phyloP scores from a whole-genome alignment of 805 yeast species.

The Jamesozyma piceae region DNA sequence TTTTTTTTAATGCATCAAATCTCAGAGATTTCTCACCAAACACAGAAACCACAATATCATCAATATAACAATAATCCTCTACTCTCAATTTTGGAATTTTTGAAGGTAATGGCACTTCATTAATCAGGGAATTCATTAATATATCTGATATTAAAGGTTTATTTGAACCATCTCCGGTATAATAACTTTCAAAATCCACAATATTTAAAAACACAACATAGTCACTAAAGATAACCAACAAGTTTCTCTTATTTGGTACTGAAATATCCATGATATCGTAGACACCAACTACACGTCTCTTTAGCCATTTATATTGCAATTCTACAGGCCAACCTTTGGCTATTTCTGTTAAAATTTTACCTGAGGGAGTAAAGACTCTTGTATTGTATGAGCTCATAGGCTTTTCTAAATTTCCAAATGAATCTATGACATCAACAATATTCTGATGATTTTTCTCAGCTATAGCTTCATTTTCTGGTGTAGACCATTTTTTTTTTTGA shows the following conservation, averaged over 20 bases:
- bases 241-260: slow-evolving; percentile 35
- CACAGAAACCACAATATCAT: slow-evolving; percentile 43
- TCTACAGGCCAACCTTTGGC: slow-evolving; percentile 84
- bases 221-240: slow-evolving; percentile 75
- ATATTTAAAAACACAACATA: slow-evolving; percentile 56
- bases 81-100: slow-evolving; percentile 64
- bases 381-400: slow-evolving; percentile 41
- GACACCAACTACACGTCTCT: slow-evolving; percentile 76
- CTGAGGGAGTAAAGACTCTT: slow-evolving; percentile 82
- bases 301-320: slow-evolving; percentile 80
- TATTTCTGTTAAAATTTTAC: slow-evolving; percentile 74
- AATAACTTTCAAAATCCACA: slow-evolving; percentile 32
- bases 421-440: slow-evolving; percentile 59
- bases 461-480: slow-evolving; percentile 14
- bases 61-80: slow-evolving; percentile 54
- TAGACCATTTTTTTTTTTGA: slow-evolving; percentile 34
- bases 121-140: slow-evolving; percentile 81
- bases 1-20: slow-evolving; percentile 20
- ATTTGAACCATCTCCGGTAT: slow-evolving; percentile 8
- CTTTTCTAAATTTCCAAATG: slow-evolving; percentile 56
- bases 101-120: slow-evolving; percentile 64
- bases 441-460: slow-evolving; percentile 39
- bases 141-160: slow-evolving; percentile 65
- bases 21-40: slow-evolving; percentile 23
- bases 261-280: slow-evolving; percentile 37